phyloP scores from a whole-genome alignment of 352 stramenopile genomes.

The Phytophthora hibernalis region DNA sequence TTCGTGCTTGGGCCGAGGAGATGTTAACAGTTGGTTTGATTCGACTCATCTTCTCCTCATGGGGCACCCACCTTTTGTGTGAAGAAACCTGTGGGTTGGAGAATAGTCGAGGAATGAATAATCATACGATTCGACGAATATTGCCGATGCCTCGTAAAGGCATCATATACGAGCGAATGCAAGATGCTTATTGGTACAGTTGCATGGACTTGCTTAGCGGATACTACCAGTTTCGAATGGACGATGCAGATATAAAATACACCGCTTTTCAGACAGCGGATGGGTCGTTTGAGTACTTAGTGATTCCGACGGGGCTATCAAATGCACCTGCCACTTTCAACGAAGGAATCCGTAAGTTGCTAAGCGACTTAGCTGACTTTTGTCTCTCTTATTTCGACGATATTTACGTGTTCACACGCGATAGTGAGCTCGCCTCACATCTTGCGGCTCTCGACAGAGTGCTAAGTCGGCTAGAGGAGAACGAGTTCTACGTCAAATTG shows the following conservation, averaged over 20 bases:
- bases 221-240: neutral
- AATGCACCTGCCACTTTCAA: conserved; percentile 18
- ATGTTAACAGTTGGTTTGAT: neutral
- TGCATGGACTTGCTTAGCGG: neutral
- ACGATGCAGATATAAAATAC: conserved; percentile 10
- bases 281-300: conserved; percentile 28
- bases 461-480: neutral
- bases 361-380: too few relatives aligned
- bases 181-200: too few relatives aligned
- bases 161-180: neutral
- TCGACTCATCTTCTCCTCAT: neutral
- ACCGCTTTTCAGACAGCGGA: conserved; percentile 23
- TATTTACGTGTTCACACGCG: too few relatives aligned
- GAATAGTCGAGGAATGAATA: neutral
- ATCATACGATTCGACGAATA: neutral
- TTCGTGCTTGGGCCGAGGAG: conserved; percentile 8
- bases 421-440: too few relatives aligned
- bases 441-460: neutral
- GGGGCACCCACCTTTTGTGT: neutral
- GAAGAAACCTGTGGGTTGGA: neutral
- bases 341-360: neutral
- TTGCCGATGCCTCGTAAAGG: neutral
- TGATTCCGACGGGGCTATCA: too few relatives aligned
- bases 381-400: too few relatives aligned
- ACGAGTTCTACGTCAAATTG: conserved; percentile 25